These are phyloP conservation scores for Ambrosiella cleistominuta DNA, from an alignment of 2,329 filamentous ascomycete genomes.

Conservation along the genomic window DNA sequence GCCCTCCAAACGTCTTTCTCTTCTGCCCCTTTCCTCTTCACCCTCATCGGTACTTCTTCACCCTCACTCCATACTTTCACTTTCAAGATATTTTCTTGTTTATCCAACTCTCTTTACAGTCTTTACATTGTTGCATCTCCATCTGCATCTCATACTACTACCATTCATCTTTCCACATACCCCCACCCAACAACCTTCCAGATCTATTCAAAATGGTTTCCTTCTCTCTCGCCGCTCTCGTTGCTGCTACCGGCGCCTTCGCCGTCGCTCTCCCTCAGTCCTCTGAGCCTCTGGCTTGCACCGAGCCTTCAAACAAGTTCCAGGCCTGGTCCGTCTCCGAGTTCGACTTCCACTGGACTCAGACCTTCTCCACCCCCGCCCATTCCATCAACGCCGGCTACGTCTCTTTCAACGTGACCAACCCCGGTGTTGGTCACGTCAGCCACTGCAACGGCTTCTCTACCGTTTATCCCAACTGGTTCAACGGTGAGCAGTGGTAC, in stretches of 20 bases:
- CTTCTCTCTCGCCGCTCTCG: not conserved
- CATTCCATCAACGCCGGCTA: conserved; percentile 33
- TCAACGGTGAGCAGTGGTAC: conserved; percentile 30
- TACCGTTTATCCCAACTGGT: conserved; percentile 29
- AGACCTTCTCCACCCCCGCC: conserved; percentile 31
- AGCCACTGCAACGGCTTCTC: conserved; percentile 25
- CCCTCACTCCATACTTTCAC: conserved; percentile 1
- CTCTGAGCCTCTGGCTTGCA: conserved; percentile 14
- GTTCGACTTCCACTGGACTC: conserved; percentile 32
- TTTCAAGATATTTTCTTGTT: not conserved
- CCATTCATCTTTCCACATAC: not conserved
- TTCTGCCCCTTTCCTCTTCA: conserved; percentile 8
- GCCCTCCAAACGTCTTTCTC: not conserved
- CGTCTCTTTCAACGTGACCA: conserved; percentile 32
- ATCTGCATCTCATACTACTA: not conserved
- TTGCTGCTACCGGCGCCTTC: conserved; percentile 8
- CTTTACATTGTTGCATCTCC: not conserved
- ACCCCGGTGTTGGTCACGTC: conserved; percentile 24
- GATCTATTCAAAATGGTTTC: conserved; percentile 10
- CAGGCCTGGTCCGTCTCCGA: conserved; percentile 24
- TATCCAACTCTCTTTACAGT: conserved; percentile 2
- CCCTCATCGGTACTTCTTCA: conserved; percentile 4
- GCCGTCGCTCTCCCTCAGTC: conserved; percentile 4
- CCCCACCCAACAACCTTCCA: not conserved
- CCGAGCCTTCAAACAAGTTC: conserved; percentile 14